Evolutionary conservation across 768 basidiomycete species (phyloP).

Genomic region (Hericium alpestre): DNA sequence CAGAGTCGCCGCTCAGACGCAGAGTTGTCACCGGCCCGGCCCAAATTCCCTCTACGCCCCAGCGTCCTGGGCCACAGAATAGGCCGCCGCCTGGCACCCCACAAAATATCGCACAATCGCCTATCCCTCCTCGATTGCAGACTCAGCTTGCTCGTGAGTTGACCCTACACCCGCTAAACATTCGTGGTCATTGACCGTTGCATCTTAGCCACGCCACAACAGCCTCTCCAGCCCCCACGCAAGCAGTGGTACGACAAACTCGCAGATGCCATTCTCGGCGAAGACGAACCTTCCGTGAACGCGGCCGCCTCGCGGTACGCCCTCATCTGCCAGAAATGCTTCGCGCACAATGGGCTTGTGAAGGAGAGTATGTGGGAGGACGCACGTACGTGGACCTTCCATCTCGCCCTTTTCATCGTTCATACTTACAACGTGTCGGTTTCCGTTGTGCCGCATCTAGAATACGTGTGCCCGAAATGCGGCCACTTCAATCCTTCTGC

Average conservation of each 20-base stretch:
- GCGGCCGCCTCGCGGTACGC: slow-evolving; percentile 52
- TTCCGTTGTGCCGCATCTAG: slow-evolving; percentile 26
- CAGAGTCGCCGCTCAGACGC: slow-evolving; percentile 25
- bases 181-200: neutral
- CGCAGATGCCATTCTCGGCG: slow-evolving; percentile 79
- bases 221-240: slow-evolving; percentile 39
- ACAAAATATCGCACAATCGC: neutral
- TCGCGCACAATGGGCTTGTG: slow-evolving; percentile 80
- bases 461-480: slow-evolving; percentile 82
- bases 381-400: slow-evolving; percentile 50
- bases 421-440: neutral
- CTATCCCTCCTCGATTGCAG: neutral
- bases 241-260: slow-evolving; percentile 83
- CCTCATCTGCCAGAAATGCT: slow-evolving; percentile 82
- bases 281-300: slow-evolving; percentile 44
- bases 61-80: slow-evolving; percentile 16
- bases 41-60: slow-evolving; percentile 19
- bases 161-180: neutral
- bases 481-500: slow-evolving; percentile 63
- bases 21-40: slow-evolving; percentile 23
- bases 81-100: slow-evolving; percentile 9
- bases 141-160: neutral
- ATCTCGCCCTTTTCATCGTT: neutral
- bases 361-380: slow-evolving; percentile 75
- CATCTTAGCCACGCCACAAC: slow-evolving; percentile 26